These are phyloP conservation scores for Aureobasidium musti DNA, from an alignment of 2,329 filamentous ascomycete species.

Conservation along the genomic window DNA sequence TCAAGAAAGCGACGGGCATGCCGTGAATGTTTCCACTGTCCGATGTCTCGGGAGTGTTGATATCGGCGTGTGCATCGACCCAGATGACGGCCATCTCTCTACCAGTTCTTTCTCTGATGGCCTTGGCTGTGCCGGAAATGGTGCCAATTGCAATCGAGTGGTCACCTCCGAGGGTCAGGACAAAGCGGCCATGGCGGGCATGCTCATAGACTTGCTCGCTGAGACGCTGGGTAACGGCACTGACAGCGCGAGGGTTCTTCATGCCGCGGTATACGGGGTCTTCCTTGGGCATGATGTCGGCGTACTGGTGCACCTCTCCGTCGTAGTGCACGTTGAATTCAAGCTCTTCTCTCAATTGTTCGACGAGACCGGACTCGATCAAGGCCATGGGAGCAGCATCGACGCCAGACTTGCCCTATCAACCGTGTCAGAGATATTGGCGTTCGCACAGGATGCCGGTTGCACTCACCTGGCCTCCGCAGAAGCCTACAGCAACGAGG, in stretches of 20 bases:
- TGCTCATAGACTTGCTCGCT: constrained; percentile 85
- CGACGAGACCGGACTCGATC: constrained; percentile 82
- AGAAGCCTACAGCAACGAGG: constrained; percentile 93
- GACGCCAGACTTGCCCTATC: constrained; percentile 82
- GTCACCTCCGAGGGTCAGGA: constrained; percentile 91
- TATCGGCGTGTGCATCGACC: constrained; percentile 98
- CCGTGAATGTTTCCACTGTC: constrained; percentile 94
- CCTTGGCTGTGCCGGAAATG: constrained; percentile 82
- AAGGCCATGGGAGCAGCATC: constrained; percentile 88
- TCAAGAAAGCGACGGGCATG: constrained; percentile 93
- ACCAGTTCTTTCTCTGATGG: constrained; percentile 76
- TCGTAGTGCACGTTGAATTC: constrained; percentile 88
- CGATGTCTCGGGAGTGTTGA: constrained; percentile 92
- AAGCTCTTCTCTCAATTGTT: constrained; percentile 79
- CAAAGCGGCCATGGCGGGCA: constrained; percentile 77
- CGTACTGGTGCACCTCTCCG: constrained; percentile 77
- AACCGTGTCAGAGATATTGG: constrained; percentile 15
- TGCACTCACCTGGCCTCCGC: constrained; percentile 78
- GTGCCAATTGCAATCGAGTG: constrained; percentile 96
- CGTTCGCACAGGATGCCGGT: not conserved
- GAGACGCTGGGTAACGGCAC: constrained; percentile 78
- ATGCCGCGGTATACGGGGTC: constrained; percentile 86
- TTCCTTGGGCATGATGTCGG: constrained; percentile 66
- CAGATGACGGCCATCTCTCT: constrained; percentile 93
- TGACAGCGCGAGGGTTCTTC: constrained; percentile 89